Conservation (phyloP, 1,284 basidiomycete species). For the Trichosporon sp. region DNA sequence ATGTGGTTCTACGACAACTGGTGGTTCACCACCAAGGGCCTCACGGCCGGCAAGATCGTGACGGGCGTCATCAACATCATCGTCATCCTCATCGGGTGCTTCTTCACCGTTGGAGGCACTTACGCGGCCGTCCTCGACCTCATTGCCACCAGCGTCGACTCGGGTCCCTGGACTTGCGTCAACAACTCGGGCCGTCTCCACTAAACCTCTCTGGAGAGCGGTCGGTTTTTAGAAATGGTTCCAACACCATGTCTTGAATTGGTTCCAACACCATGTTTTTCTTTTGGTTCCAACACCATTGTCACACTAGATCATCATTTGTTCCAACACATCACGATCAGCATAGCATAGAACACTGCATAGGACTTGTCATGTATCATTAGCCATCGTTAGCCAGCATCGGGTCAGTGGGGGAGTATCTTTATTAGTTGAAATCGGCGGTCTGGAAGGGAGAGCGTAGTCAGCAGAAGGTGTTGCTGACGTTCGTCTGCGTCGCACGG, state of each 20-base stretch:
- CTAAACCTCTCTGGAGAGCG: background rate
- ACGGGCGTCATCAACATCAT: slow-evolving; percentile 37
- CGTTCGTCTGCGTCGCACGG: no score
- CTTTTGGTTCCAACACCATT: background rate
- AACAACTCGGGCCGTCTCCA: slow-evolving; percentile 33
- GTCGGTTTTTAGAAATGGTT: background rate
- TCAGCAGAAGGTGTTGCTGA: no score
- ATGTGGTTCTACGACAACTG: slow-evolving; percentile 45
- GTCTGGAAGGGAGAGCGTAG: no score
- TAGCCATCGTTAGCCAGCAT: background rate
- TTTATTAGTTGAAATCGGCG: no score
- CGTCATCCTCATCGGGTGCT: slow-evolving; percentile 39
- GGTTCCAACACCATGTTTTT: background rate
- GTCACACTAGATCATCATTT: background rate
- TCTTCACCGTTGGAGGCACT: slow-evolving; percentile 39
- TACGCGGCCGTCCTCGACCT: slow-evolving; percentile 40
- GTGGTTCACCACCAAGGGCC: slow-evolving; percentile 25
- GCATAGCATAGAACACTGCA: slow-evolving; percentile 13
- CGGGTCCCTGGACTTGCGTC: slow-evolving; percentile 37
- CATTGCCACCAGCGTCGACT: slow-evolving; percentile 30
- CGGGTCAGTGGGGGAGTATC: no score
- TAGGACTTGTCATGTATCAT: slow-evolving; percentile 3
- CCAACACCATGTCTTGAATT: background rate
- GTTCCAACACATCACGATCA: slow-evolving; percentile 5
- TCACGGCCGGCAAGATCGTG: slow-evolving; percentile 24